Base-by-base conservation (phyloP, 2,329 filamentous ascomycete genomes). In the Hypocreales sp. region DNA sequence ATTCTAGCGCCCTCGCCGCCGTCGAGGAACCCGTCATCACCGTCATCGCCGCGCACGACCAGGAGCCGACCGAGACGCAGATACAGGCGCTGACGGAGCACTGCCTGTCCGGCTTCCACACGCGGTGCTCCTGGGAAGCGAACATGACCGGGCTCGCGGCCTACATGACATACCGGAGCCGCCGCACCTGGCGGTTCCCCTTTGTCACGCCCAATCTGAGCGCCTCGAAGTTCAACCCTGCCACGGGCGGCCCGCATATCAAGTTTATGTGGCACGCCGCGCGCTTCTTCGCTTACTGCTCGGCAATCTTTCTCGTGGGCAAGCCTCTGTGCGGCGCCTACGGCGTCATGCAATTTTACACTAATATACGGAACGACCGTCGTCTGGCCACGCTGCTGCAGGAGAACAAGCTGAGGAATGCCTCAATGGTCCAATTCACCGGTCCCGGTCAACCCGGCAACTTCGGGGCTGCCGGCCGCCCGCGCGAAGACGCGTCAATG, bases 181-280 rank as follows among this genome's bases (percentile, higher is more conserved):
- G 50, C 22, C 35, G 35, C 13, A 49, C 40, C 4, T 57, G 51
- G 37, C 47, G 44, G 5, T 61, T 62, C 35, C 55, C 57, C 11
- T 45, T 61, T 22, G 54, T 47, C 38, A 45, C 39, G 20, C 54
- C 55, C 3, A 47, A 50, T 24, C 37, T 41, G 23, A 25, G 22
- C 20, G 26, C 31, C 13, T 38, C 25, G n/a, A n/a, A n/a, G 16
- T 49, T 52, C 20, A 39, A 50, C 28, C 49, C 51, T 7, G 17
- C 47, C n/a, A 22, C 50, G 2, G 40, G 34, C 4, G 51, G 50
- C 4, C 24, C 8, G 1, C 21, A n/a, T 0, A 48, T 53, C 5
- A 32, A 26, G 15, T 11, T 22, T 11, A 28, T 40, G 13, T 61
- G 58, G 58, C 55, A 60, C 29, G 20, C 29, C 9, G 15, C 40